Percentiles rank a stretch among this genome's conserved stretches.
phyloP scores from a whole-genome alignment of 495 filamentous ascomycete species.

The Corynascus novoguineensis region DNA sequence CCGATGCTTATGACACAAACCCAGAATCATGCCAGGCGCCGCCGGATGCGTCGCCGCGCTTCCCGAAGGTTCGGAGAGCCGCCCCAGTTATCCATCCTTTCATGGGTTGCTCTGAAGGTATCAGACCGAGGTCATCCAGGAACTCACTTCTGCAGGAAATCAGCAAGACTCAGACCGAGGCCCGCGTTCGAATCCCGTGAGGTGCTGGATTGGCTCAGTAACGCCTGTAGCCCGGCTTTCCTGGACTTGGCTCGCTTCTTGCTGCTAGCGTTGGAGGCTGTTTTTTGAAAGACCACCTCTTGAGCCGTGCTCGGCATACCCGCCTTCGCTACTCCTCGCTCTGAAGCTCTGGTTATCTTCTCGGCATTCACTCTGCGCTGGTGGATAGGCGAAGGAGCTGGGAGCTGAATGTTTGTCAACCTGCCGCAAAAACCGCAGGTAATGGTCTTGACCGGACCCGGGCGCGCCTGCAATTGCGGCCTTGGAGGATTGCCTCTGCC shows the following conservation, averaged over 20 bases:
- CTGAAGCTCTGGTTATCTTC: not conserved
- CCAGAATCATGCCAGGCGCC: not conserved
- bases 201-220: slow-evolving; percentile 41
- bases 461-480: slow-evolving; percentile 1
- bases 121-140: not conserved
- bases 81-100: not conserved
- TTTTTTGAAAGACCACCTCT: slow-evolving; percentile 11
- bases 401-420: slow-evolving; percentile 36
- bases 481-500: not conserved
- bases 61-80: slow-evolving; percentile 24
- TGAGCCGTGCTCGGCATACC: not conserved
- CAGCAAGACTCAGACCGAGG: slow-evolving; percentile 45
- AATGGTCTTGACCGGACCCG: slow-evolving; percentile 35
- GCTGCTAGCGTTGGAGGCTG: slow-evolving; percentile 43
- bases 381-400: slow-evolving; percentile 27
- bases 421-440: slow-evolving; percentile 41
- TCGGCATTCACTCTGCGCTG: slow-evolving; percentile 20
- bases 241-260: slow-evolving; percentile 50
- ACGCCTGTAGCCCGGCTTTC: slow-evolving; percentile 50
- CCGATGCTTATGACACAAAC: slow-evolving; percentile 33
- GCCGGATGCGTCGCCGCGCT: slow-evolving; percentile 18
- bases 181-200: slow-evolving; percentile 30
- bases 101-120: not conserved
- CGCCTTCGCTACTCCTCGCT: not conserved
- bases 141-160: slow-evolving; percentile 43